These are phyloP conservation scores for Aspergillus quadrilineatus DNA, from an alignment of 2,329 filamentous ascomycete genomes.

Conservation along the genomic window DNA sequence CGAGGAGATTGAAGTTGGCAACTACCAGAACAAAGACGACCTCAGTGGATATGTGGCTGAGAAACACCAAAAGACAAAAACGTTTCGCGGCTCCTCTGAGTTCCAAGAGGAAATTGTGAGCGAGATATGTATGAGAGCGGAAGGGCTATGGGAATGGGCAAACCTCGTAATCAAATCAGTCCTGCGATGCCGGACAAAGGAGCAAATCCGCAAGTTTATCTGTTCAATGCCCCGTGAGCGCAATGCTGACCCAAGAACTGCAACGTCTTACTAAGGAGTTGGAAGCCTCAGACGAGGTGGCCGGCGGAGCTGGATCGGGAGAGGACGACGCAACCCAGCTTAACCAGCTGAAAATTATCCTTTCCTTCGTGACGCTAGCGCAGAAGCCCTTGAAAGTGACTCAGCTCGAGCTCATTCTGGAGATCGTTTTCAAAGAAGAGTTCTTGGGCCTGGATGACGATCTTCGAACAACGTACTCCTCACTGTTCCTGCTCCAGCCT, in stretches of 20 bases:
- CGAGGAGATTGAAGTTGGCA: constrained; percentile 14
- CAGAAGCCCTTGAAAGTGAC: constrained; percentile 7
- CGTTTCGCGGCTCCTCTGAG: constrained; percentile 12
- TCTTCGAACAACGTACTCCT: constrained; percentile 1
- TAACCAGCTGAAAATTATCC: constrained; percentile 5
- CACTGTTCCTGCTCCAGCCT: neutral
- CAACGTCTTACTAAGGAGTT: constrained; percentile 15
- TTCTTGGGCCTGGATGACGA: constrained; percentile 1
- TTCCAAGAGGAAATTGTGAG: constrained; percentile 13
- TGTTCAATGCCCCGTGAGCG: constrained; percentile 13
- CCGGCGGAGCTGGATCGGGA: neutral
- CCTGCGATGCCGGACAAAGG: constrained; percentile 18
- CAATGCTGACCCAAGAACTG: constrained; percentile 14
- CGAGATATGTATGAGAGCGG: constrained; percentile 8
- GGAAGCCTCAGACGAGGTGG: neutral
- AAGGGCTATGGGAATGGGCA: constrained; percentile 19
- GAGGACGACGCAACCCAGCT: neutral
- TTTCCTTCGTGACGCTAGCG: constrained; percentile 8
- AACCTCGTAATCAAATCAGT: constrained; percentile 18
- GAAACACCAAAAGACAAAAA: constrained; percentile 13
- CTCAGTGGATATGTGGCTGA: constrained; percentile 15
- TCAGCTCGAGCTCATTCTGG: neutral
- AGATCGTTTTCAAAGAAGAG: neutral
- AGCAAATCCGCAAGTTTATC: constrained; percentile 17
- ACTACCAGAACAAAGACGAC: constrained; percentile 18